These are phyloP conservation scores for Rutidosis leptorrhynchoides DNA, from an alignment of 129 eudicot genomes.

Conservation along the genomic window DNA sequence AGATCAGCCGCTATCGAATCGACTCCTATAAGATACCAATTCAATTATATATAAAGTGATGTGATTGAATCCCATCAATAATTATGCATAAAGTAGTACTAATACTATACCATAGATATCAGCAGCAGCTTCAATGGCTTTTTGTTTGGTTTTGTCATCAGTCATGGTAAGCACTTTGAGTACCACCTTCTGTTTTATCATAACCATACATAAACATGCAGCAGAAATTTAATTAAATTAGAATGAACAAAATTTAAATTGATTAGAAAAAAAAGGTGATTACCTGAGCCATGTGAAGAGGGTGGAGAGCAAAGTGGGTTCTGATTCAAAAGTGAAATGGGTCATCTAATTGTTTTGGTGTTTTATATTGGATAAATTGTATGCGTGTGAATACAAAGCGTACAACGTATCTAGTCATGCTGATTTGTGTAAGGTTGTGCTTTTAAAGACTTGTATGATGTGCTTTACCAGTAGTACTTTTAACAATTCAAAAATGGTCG, in stretches of 20 bases:
- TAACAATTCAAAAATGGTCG: constrained; percentile 3
- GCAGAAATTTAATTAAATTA: background rate
- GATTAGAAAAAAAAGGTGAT: constrained; percentile 12
- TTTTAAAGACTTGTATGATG: constrained; percentile 1
- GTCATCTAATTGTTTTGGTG: constrained; percentile 16
- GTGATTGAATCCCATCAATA: background rate
- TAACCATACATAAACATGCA: constrained; percentile 16
- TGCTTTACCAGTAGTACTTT: constrained; percentile 7
- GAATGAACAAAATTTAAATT: background rate
- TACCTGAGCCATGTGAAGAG: constrained; percentile 41
- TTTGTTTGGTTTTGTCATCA: constrained; percentile 86
- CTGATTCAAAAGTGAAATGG: constrained; percentile 24
- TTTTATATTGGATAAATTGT: constrained; percentile 24
- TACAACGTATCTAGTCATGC: constrained; percentile 32
- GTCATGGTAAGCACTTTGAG: constrained; percentile 78
- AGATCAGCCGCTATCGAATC: constrained; percentile 85
- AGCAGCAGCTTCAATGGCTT: constrained; percentile 97
- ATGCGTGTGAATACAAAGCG: constrained; percentile 15
- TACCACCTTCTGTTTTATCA: constrained; percentile 51
- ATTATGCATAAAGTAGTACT: background rate
- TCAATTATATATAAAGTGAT: background rate
- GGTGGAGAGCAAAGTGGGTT: constrained; percentile 16
- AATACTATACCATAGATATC: constrained; percentile 63
- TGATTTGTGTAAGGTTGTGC: constrained; percentile 3
- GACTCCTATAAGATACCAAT: constrained; percentile 47